Evolutionary conservation across 345 rosid species (phyloP).

Genomic region (Gossypium turneri): DNA sequence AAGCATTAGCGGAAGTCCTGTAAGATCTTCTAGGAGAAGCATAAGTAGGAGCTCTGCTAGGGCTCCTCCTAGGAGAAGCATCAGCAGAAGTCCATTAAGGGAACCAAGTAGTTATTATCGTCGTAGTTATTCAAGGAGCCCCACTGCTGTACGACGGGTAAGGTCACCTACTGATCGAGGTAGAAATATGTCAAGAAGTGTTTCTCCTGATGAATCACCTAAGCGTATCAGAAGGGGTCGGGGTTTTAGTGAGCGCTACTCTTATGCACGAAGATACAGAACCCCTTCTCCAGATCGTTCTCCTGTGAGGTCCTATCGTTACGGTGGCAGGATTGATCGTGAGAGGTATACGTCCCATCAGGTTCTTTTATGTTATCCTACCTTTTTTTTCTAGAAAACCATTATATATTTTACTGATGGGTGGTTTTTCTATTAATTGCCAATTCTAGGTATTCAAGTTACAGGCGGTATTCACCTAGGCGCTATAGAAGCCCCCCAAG

Average conservation of each 20-base stretch:
- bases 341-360: constrained; percentile 47
- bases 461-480: constrained; percentile 86
- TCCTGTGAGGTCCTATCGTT: constrained; percentile 69
- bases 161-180: constrained; percentile 53
- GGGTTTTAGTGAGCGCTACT: constrained; percentile 84
- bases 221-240: constrained; percentile 91
- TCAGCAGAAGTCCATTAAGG: constrained; percentile 55
- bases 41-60: constrained; percentile 61
- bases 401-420: neutral
- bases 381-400: neutral
- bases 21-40: constrained; percentile 35
- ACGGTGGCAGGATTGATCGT: constrained; percentile 55
- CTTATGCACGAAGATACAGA: constrained; percentile 86
- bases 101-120: constrained; percentile 46
- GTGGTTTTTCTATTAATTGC: constrained; percentile 4
- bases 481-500: constrained; percentile 80
- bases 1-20: constrained; percentile 64
- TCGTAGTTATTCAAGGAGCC: constrained; percentile 60
- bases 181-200: constrained; percentile 77
- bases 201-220: constrained; percentile 70
- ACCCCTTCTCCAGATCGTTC: constrained; percentile 89
- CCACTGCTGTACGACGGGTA: constrained; percentile 40
- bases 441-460: constrained; percentile 50
- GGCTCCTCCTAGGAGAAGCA: constrained; percentile 48
- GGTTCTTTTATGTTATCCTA: neutral